phyloP scores from a whole-genome alignment of 495 filamentous ascomycete species.

The Podospora australis region DNA sequence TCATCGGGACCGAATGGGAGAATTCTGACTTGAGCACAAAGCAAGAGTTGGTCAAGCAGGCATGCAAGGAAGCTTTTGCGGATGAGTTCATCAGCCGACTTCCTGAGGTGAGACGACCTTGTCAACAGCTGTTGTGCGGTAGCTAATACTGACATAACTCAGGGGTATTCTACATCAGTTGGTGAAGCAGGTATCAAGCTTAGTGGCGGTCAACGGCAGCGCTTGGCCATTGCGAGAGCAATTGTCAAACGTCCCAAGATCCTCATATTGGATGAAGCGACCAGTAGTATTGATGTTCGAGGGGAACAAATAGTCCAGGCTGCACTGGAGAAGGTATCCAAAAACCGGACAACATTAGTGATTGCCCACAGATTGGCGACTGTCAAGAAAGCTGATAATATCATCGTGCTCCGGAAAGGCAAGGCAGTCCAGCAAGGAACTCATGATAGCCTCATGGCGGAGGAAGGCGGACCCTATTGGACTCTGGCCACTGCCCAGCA shows the following conservation, averaged over 20 bases:
- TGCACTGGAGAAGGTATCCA: slow-evolving; percentile 48
- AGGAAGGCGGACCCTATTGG: slow-evolving; percentile 51
- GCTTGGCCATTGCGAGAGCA: slow-evolving; percentile 62
- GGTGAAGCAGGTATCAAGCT: slow-evolving; percentile 54
- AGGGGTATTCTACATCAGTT: slow-evolving; percentile 58
- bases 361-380: slow-evolving; percentile 59
- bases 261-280: slow-evolving; percentile 79
- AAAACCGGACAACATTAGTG: slow-evolving; percentile 52
- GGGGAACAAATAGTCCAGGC: slow-evolving; percentile 54
- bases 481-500: slow-evolving; percentile 47
- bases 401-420: slow-evolving; percentile 52
- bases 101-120: slow-evolving; percentile 37
- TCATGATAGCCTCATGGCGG: slow-evolving; percentile 56
- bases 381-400: slow-evolving; percentile 59
- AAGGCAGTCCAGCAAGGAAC: slow-evolving; percentile 64
- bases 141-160: slow-evolving; percentile 6
- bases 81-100: slow-evolving; percentile 54
- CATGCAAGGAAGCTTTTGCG: slow-evolving; percentile 56
- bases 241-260: slow-evolving; percentile 75
- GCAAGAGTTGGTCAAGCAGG: slow-evolving; percentile 48
- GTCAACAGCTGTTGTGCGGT: background rate
- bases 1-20: slow-evolving; percentile 59
- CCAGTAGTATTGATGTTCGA: slow-evolving; percentile 54
- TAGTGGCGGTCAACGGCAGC: slow-evolving; percentile 59
- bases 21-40: slow-evolving; percentile 44